Evolutionary conservation across 2,329 filamentous ascomycete genomes (phyloP).

Genomic region (Alternaria arborescens): DNA sequence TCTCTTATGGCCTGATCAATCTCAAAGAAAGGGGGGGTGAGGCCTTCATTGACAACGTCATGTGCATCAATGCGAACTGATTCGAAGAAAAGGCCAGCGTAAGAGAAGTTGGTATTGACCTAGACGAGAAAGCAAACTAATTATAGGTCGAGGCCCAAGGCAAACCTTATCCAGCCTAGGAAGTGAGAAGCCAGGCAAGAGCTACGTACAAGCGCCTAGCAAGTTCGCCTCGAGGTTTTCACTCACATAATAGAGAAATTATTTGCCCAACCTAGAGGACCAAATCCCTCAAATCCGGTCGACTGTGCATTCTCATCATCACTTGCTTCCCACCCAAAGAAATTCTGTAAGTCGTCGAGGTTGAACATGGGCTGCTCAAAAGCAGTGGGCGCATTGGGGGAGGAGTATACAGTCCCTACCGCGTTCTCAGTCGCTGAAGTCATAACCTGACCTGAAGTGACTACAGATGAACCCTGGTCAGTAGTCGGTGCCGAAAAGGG

Average conservation of each 20-base stretch:
- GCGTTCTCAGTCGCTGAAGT: conserved; percentile 17
- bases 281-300: conserved; percentile 42
- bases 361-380: conserved; percentile 43
- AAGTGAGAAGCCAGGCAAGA: not conserved
- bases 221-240: not conserved
- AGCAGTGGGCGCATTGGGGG: conserved; percentile 14
- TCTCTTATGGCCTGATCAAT: too few species aligned
- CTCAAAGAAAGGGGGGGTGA: too few species aligned
- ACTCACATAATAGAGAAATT: conserved; percentile 38
- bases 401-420: conserved; percentile 20
- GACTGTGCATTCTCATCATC: conserved; percentile 36
- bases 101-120: not conserved
- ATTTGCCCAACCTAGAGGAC: conserved; percentile 41
- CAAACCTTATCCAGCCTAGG: not conserved
- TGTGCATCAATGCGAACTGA: too few species aligned
- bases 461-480: conserved; percentile 10
- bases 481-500: conserved; percentile 18
- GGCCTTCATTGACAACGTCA: too few species aligned
- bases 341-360: conserved; percentile 44
- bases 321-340: conserved; percentile 43
- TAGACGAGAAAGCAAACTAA: not conserved
- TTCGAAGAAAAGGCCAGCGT: not conserved
- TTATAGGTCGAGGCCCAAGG: not conserved
- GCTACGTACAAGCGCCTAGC: not conserved
- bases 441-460: conserved; percentile 15